Percentiles rank a stretch among this genome's conserved stretches.
phyloP scores from a whole-genome alignment of 31 red algal genomes.

The Porphyra umbilicalis region DNA sequence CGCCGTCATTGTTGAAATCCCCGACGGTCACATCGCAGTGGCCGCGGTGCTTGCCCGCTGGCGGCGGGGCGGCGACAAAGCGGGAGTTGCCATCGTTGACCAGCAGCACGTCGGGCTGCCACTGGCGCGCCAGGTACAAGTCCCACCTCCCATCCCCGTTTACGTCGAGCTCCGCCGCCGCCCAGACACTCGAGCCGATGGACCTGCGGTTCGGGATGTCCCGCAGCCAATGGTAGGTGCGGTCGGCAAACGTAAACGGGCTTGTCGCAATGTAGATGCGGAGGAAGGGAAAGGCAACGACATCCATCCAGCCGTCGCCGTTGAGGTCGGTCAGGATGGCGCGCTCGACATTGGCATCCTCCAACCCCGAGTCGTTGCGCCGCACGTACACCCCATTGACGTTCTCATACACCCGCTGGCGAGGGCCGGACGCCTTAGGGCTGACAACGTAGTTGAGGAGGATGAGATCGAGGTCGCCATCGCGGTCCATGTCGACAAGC shows the following conservation, averaged over 20 bases:
- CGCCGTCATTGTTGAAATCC: conserved; percentile 58
- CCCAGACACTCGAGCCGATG: not conserved
- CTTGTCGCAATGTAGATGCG: conserved; percentile 7
- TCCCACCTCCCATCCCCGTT: conserved; percentile 48
- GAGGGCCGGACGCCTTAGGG: not conserved
- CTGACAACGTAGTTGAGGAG: conserved; percentile 11
- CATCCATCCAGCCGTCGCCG: conserved; percentile 36
- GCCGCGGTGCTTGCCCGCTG: conserved; percentile 1
- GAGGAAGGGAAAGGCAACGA: conserved; percentile 7
- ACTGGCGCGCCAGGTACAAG: conserved; percentile 22
- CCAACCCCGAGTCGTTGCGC: not conserved
- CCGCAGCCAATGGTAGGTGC: conserved; percentile 1
- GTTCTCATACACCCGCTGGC: conserved; percentile 20
- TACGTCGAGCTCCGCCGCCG: conserved; percentile 41
- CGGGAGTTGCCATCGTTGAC: conserved; percentile 24
- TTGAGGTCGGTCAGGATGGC: conserved; percentile 28
- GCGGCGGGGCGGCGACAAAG: conserved; percentile 3
- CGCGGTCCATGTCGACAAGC: conserved; percentile 12
- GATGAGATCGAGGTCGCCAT: conserved; percentile 29
- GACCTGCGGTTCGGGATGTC: not conserved
- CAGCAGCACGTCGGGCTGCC: conserved; percentile 13
- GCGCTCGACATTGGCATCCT: not conserved
- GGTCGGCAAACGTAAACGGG: conserved; percentile 14
- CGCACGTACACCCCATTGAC: not conserved
- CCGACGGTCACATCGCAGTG: conserved; percentile 43